Percentiles rank a stretch among this genome's conserved stretches.
These are phyloP conservation scores for Inosperma sp. DNA, from an alignment of 768 basidiomycete genomes.

Conservation along the genomic window DNA sequence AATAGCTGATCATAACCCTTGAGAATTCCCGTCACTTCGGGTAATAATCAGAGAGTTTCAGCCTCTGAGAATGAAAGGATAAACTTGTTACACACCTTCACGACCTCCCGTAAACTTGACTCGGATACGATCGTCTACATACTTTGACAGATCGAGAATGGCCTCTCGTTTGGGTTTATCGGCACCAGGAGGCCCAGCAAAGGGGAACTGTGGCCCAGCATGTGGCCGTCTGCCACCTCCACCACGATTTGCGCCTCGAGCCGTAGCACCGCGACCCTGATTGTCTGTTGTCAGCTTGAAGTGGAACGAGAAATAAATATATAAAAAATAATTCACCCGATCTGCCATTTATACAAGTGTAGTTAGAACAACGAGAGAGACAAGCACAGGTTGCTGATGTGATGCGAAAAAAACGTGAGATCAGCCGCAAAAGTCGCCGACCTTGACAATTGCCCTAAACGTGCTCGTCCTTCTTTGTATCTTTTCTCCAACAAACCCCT, in stretches of 20 bases:
- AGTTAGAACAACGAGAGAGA: constrained; percentile 7
- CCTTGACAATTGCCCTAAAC: constrained; percentile 8
- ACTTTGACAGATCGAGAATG: constrained; percentile 93
- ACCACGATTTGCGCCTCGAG: constrained; percentile 45
- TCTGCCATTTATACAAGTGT: constrained; percentile 46
- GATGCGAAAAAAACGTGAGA: constrained; percentile 13
- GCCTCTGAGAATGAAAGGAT: neutral
- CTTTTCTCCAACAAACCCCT: constrained; percentile 8
- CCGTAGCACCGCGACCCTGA: constrained; percentile 54
- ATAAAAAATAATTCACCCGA: constrained; percentile 43
- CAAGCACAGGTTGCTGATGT: constrained; percentile 8
- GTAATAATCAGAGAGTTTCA: constrained; percentile 11
- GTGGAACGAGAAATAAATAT: constrained; percentile 25
- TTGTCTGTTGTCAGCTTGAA: constrained; percentile 35
- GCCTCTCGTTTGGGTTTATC: constrained; percentile 89
- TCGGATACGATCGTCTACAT: constrained; percentile 84
- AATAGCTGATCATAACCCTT: constrained; percentile 97
- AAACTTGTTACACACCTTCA: constrained; percentile 59
- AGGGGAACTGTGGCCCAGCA: constrained; percentile 34
- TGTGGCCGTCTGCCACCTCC: constrained; percentile 44
- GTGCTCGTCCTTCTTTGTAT: constrained; percentile 8
- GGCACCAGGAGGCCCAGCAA: constrained; percentile 43
- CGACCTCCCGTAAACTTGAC: constrained; percentile 98
- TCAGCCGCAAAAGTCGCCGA: too few species aligned
- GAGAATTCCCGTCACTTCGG: constrained; percentile 77